Conservation (phyloP, 164 flowering plant genomes). For the Macadamia integrifolia region DNA sequence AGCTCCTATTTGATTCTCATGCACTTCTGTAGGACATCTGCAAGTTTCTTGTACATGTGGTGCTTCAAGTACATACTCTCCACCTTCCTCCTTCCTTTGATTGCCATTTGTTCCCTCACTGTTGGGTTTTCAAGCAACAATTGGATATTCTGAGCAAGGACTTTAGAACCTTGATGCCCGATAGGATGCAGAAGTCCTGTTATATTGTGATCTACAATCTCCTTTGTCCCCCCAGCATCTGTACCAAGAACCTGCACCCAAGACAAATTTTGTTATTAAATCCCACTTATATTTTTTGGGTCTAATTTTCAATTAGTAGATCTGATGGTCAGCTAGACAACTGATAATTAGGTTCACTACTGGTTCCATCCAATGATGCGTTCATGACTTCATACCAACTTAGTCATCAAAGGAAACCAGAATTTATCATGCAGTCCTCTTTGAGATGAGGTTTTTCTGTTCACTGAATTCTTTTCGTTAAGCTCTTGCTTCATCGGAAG, state of each 20-base stretch:
- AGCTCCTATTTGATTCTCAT: slow-evolving; percentile 60
- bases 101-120: slow-evolving; percentile 66
- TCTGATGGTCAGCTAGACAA: too few species aligned
- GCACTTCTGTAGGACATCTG: slow-evolving; percentile 57
- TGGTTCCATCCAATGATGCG: background rate
- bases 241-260: slow-evolving; percentile 84
- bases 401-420: background rate
- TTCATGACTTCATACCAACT: background rate
- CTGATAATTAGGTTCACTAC: background rate
- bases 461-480: background rate
- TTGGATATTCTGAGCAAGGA: slow-evolving; percentile 59
- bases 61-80: slow-evolving; percentile 74
- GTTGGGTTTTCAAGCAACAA: slow-evolving; percentile 60
- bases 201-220: slow-evolving; percentile 80
- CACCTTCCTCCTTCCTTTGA: slow-evolving; percentile 64
- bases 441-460: background rate
- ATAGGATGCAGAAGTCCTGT: slow-evolving; percentile 88
- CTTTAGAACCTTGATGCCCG: slow-evolving; percentile 60
- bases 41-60: slow-evolving; percentile 76
- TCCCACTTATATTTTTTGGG: background rate
- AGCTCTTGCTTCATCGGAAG: background rate
- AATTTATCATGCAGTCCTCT: background rate
- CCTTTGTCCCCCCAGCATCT: slow-evolving; percentile 91
- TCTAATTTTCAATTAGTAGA: background rate
- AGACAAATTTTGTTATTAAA: background rate